These are phyloP conservation scores for Aspergillus fumigatus DNA, from an alignment of 2,329 filamentous ascomycete species.

Conservation along the genomic window DNA sequence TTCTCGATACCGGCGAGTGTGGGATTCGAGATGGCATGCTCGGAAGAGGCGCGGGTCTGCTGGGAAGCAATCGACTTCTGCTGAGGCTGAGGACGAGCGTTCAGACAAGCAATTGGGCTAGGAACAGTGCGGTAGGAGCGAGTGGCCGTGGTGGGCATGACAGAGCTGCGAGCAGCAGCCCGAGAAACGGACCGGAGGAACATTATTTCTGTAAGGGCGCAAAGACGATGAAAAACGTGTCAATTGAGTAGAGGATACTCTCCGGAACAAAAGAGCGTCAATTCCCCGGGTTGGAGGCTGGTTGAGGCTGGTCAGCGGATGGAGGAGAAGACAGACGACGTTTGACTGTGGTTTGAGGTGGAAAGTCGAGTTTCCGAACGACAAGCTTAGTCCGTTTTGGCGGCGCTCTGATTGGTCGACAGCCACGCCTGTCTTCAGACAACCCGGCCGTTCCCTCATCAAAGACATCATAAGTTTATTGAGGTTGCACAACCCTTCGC, in stretches of 20 bases:
- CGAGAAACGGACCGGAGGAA: slow-evolving; percentile 44
- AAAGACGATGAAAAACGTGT: slow-evolving; percentile 23
- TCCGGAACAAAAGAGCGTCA: slow-evolving; percentile 17
- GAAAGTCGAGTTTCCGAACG: slow-evolving; percentile 36
- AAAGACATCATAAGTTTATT: slow-evolving; percentile 16
- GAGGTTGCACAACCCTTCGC: not conserved
- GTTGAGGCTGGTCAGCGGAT: slow-evolving; percentile 20
- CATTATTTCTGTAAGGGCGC: slow-evolving; percentile 39
- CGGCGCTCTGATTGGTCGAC: slow-evolving; percentile 30
- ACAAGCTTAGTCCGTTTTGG: slow-evolving; percentile 33
- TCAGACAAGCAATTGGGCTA: slow-evolving; percentile 36
- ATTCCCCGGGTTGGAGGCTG: slow-evolving; percentile 23
- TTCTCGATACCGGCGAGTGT: slow-evolving; percentile 98
- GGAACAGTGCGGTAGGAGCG: slow-evolving; percentile 26
- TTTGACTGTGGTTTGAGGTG: slow-evolving; percentile 37
- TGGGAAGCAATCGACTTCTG: slow-evolving; percentile 41
- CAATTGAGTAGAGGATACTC: slow-evolving; percentile 23
- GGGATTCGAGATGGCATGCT: slow-evolving; percentile 95
- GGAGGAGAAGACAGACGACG: slow-evolving; percentile 30
- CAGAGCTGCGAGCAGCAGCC: slow-evolving; percentile 42
- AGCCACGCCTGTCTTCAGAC: slow-evolving; percentile 14
- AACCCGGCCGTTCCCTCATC: slow-evolving; percentile 8
- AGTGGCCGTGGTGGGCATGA: slow-evolving; percentile 30
- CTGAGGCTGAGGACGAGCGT: slow-evolving; percentile 29
- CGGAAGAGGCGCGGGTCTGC: slow-evolving; percentile 57